Base-by-base conservation (phyloP, 139 green algal genomes). In the Chlorella sp. region DNA sequence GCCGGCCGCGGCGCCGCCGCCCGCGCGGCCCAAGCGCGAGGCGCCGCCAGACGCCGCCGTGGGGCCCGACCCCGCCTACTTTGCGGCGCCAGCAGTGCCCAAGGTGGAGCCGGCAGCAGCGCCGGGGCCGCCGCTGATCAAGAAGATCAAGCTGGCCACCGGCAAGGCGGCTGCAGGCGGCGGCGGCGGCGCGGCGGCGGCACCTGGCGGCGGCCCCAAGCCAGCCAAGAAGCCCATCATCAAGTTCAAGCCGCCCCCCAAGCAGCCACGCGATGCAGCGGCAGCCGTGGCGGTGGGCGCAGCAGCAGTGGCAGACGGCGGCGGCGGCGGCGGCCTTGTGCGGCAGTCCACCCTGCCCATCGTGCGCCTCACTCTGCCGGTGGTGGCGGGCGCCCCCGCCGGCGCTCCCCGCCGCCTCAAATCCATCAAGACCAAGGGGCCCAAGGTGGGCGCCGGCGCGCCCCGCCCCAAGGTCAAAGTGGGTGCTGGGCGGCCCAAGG, bases 181-280 rank as follows among this genome's bases (percentile, higher is more conserved):
- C n/a, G n/a, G n/a, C n/a, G n/a, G n/a, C n/a, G n/a, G n/a, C n/a
- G n/a, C n/a, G n/a, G n/a, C n/a, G n/a, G n/a, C n/a, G n/a, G n/a
- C n/a, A n/a, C n/a, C n/a, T n/a, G n/a, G n/a, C n/a, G n/a, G n/a
- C n/a, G n/a, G n/a, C n/a, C n/a, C n/a, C n/a, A n/a, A n/a, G n/a
- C n/a, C n/a, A n/a, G n/a, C 0, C 23, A 86, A 81, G 57, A 86
- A 74, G 70, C 81, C 80, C 32, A 71, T 71, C 34, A 85, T 85
- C 65, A 75, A 67, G 51, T 72, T 85, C 67, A 85, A 85, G 34
- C 80, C 68, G 80, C 80, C 80, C 11, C 68, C 81, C 55, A 80
- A 86, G 81, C 56, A 81, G 81, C 81, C 68, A 26, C 51, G 64
- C 3, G 65, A 75, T 15, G 79, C 64, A 26, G 68, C 68, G 18